Conservation (phyloP, 2,329 filamentous ascomycete genomes). For the Karstenula rhodostoma region DNA sequence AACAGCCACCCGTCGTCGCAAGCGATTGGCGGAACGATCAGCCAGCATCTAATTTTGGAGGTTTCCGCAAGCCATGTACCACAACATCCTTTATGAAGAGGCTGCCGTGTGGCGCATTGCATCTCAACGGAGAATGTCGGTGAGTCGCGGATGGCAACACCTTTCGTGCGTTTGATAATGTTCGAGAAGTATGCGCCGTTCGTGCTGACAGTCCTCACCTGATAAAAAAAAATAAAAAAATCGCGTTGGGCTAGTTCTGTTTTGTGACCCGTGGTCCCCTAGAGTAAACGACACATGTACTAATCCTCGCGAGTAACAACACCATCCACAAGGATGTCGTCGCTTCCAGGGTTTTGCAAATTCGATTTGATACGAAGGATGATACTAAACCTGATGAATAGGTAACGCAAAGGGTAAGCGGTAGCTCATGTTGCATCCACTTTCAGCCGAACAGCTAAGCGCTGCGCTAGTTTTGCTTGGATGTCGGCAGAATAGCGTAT, state of each 20-base stretch:
- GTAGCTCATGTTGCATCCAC: conserved; percentile 3
- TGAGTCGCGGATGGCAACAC: neutral
- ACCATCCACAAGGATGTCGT: neutral
- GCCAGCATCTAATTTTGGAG: neutral
- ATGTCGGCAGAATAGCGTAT: conserved; percentile 12
- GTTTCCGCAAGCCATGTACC: conserved; percentile 2
- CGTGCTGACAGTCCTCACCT: neutral
- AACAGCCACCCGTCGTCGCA: neutral
- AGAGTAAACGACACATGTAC: too few relatives aligned
- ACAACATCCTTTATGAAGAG: neutral
- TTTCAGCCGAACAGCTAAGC: conserved; percentile 11
- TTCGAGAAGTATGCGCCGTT: neutral
- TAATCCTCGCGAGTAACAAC: too few relatives aligned
- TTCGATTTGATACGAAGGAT: neutral
- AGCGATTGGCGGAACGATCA: neutral
- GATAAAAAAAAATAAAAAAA: too few relatives aligned
- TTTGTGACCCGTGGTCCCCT: neutral
- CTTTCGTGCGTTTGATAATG: neutral
- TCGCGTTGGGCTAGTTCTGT: too few relatives aligned
- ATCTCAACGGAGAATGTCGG: neutral
- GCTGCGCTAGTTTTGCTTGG: conserved; percentile 5
- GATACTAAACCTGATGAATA: neutral
- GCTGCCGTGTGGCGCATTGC: neutral
- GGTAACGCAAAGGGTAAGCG: conserved; percentile 2
- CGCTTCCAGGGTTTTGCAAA: neutral